These are phyloP conservation scores for Pelagophyceae sp. DNA, from an alignment of 352 stramenopile species.

Conservation along the genomic window DNA sequence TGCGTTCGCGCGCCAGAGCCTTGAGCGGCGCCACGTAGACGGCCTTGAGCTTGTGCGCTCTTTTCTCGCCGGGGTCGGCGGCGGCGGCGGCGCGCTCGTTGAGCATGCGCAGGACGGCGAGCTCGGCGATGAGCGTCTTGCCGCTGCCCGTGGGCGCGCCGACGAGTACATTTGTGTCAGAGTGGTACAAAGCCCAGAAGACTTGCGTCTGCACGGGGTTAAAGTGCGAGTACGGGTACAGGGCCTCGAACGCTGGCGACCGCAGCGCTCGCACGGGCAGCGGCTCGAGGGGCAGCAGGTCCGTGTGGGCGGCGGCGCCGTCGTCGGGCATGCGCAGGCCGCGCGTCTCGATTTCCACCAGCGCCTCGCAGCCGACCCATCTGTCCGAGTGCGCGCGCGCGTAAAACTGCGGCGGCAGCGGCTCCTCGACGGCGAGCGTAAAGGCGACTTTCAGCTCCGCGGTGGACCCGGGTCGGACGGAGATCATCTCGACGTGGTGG, in stretches of 20 bases:
- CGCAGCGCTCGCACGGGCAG: constrained; percentile 82
- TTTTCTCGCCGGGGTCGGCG: background rate
- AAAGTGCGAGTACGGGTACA: constrained; percentile 77
- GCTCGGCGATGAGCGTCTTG: constrained; percentile 92
- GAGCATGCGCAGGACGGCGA: constrained; percentile 91
- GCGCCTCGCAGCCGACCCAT: constrained; percentile 87
- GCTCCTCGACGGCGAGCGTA: constrained; percentile 89
- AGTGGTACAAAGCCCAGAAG: constrained; percentile 94
- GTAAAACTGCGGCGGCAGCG: constrained; percentile 80
- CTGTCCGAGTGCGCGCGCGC: constrained; percentile 87
- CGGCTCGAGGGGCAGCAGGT: constrained; percentile 84
- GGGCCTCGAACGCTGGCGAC: constrained; percentile 72
- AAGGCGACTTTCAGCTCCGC: constrained; percentile 63
- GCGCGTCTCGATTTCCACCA: constrained; percentile 64
- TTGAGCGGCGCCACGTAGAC: constrained; percentile 97
- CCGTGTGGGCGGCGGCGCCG: constrained; percentile 53
- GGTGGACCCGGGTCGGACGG: constrained; percentile 58
- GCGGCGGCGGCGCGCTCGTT: constrained; percentile 33
- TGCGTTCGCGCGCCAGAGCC: constrained; percentile 83
- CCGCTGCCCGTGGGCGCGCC: constrained; percentile 86
- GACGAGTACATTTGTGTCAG: constrained; percentile 85
- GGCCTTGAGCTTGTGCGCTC: constrained; percentile 57
- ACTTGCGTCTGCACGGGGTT: constrained; percentile 94
- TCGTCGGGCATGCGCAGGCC: constrained; percentile 46
- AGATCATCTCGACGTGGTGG: constrained; percentile 81